Evolutionary conservation across 1,139 yeast genomes (phyloP).

Genomic region (Nakaseomyces kungkrabaensis): DNA sequence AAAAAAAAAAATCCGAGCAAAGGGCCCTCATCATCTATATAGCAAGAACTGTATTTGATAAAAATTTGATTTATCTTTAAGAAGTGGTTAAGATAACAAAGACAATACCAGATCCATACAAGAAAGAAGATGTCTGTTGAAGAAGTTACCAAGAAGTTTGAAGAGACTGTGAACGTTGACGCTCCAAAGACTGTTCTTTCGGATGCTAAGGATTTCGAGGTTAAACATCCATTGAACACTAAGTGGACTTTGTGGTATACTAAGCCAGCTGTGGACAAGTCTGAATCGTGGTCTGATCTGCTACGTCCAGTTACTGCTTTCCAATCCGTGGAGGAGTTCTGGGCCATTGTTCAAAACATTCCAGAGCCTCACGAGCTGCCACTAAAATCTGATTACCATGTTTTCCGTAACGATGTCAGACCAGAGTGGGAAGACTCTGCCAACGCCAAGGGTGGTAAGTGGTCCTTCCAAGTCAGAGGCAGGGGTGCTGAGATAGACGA

Average conservation of each 20-base stretch:
- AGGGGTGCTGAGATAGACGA: constrained; percentile 67
- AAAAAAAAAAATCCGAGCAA: not conserved
- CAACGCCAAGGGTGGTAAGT: constrained; percentile 89
- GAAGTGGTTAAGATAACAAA: no score
- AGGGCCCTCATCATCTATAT: no score
- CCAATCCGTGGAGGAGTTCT: constrained; percentile 90
- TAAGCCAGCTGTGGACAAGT: constrained; percentile 71
- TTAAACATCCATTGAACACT: constrained; percentile 79
- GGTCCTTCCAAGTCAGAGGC: constrained; percentile 72
- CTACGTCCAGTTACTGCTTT: constrained; percentile 90
- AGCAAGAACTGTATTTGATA: no score
- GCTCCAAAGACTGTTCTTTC: constrained; percentile 25
- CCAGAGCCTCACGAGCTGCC: constrained; percentile 92
- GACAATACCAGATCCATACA: no score
- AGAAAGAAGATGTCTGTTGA: constrained; percentile 26
- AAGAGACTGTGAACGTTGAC: constrained; percentile 21
- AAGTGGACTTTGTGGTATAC: constrained; percentile 98
- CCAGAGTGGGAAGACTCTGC: constrained; percentile 98
- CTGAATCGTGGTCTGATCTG: constrained; percentile 88
- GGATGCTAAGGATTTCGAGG: constrained; percentile 26
- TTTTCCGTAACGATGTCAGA: constrained; percentile 87
- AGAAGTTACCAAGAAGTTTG: constrained; percentile 29
- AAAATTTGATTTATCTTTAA: no score
- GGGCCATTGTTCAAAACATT: constrained; percentile 95
- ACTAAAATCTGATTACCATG: constrained; percentile 85